phyloP scores from a whole-genome alignment of 1,284 basidiomycete genomes.

The Hemileia vastatrix region DNA sequence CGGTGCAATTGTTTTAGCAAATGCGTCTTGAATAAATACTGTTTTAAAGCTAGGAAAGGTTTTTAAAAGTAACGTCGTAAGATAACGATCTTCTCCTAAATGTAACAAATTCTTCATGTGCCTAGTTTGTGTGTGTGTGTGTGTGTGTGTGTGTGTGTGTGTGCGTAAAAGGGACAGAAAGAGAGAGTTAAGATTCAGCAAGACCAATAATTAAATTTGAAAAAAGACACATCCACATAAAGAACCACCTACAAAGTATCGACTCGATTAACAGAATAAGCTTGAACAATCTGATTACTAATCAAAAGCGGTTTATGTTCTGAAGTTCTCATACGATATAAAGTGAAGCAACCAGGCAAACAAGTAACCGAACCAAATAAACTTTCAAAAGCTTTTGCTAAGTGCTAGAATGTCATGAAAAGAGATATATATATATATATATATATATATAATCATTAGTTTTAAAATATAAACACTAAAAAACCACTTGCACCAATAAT shows the following conservation, averaged over 20 bases:
- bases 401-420: conserved; percentile 62
- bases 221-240: too few species aligned
- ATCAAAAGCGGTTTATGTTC: conserved; percentile 52
- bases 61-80: conserved; percentile 88
- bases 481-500: neutral
- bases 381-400: conserved; percentile 95
- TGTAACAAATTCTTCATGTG: conserved; percentile 67
- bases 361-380: conserved; percentile 97
- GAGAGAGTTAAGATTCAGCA: too few species aligned
- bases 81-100: conserved; percentile 95
- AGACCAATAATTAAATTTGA: too few species aligned
- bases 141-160: too few species aligned
- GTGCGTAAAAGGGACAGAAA: too few species aligned
- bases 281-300: conserved; percentile 76
- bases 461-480: neutral
- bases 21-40: conserved; percentile 85
- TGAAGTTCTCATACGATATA: conserved; percentile 83
- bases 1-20: conserved; percentile 82
- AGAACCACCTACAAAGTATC: conserved; percentile 90
- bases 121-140: too few species aligned
- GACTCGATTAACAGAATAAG: conserved; percentile 91
- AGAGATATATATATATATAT: neutral
- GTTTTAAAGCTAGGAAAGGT: conserved; percentile 87
- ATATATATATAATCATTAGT: neutral
- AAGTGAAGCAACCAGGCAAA: conserved; percentile 88